Evolutionary conservation across 2,329 filamentous ascomycete genomes (phyloP).

Genomic region (Penicillium freii): DNA sequence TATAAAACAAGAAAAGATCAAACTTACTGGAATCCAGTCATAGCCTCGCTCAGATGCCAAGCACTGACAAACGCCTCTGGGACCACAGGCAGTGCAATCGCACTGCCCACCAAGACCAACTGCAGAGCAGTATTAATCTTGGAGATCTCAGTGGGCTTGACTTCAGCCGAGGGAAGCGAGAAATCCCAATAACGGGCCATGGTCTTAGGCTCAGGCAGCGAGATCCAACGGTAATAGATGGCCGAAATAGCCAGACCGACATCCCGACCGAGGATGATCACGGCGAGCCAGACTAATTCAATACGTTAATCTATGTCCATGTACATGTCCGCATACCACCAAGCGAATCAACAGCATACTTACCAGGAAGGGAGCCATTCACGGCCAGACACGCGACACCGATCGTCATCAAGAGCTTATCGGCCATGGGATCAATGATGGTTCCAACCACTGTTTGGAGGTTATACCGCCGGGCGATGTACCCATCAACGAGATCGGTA

Average conservation of each 20-base stretch:
- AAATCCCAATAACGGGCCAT: slow-evolving; percentile 96
- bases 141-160: slow-evolving; percentile 46
- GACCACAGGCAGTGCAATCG: slow-evolving; percentile 75
- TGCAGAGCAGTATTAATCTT: slow-evolving; percentile 90
- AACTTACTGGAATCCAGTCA: slow-evolving; percentile 47
- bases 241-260: slow-evolving; percentile 78
- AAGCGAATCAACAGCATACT: slow-evolving; percentile 23
- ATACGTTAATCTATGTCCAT: neutral
- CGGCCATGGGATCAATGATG: slow-evolving; percentile 93
- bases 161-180: slow-evolving; percentile 63
- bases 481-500: slow-evolving; percentile 90
- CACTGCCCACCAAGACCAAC: slow-evolving; percentile 78
- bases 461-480: slow-evolving; percentile 84
- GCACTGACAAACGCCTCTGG: slow-evolving; percentile 53
- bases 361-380: slow-evolving; percentile 77
- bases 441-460: slow-evolving; percentile 91
- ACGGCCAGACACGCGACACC: slow-evolving; percentile 79
- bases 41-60: slow-evolving; percentile 63
- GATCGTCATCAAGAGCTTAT: slow-evolving; percentile 94
- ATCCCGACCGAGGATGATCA: slow-evolving; percentile 88
- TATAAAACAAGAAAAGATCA: neutral
- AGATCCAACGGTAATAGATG: slow-evolving; percentile 95
- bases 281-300: slow-evolving; percentile 71
- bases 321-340: neutral
- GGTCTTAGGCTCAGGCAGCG: slow-evolving; percentile 88